These are phyloP conservation scores for Fusarium pseudocircinatum DNA, from an alignment of 2,329 filamentous ascomycete genomes.

Conservation along the genomic window DNA sequence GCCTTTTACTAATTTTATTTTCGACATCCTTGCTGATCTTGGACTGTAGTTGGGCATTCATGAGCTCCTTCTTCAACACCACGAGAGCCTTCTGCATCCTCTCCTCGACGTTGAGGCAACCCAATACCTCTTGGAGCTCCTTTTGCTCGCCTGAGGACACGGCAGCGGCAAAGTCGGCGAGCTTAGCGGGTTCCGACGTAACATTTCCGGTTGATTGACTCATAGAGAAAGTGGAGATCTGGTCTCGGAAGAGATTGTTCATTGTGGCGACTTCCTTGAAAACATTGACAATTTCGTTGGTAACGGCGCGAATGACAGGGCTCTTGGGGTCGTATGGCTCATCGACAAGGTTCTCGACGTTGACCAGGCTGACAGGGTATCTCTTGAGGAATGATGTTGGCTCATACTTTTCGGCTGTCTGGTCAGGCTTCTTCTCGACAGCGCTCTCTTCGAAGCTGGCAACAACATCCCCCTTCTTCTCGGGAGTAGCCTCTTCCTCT, in stretches of 20 bases:
- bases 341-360: conserved; percentile 91
- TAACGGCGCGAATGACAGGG: conserved; percentile 87
- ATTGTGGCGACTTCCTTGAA: conserved; percentile 96
- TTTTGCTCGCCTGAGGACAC: conserved; percentile 93
- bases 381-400: conserved; percentile 91
- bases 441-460: conserved; percentile 92
- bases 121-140: conserved; percentile 91
- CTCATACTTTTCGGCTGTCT: conserved; percentile 72
- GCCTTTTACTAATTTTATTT: conserved; percentile 94
- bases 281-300: conserved; percentile 97
- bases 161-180: conserved; percentile 96
- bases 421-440: conserved; percentile 67
- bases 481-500: conserved; percentile 63
- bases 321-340: conserved; percentile 92
- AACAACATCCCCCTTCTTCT: conserved; percentile 92
- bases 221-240: conserved; percentile 97
- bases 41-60: conserved; percentile 96
- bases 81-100: conserved; percentile 90
- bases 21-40: conserved; percentile 99
- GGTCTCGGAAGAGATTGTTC: conserved; percentile 95
- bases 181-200: conserved; percentile 90
- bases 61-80: conserved; percentile 96
- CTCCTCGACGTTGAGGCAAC: conserved; percentile 89
- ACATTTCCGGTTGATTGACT: conserved; percentile 95
- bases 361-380: conserved; percentile 92